A percentile compares a stretch with the other conserved stretches of the same genome.
These are phyloP conservation scores for Hevea brasiliensis DNA, from an alignment of 345 rosid genomes.

Conservation along the genomic window DNA sequence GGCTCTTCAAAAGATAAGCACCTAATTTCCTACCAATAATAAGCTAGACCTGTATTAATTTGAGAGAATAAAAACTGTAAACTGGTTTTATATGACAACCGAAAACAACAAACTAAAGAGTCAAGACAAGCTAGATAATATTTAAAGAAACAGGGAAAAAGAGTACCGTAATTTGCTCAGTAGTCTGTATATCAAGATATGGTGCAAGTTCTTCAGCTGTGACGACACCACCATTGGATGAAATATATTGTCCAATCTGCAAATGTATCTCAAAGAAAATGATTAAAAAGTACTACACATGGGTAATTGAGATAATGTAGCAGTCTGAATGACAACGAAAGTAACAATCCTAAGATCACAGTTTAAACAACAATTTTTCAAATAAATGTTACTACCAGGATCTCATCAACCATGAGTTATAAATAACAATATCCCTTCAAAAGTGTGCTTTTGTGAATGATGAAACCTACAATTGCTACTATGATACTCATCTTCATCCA, in stretches of 20 bases:
- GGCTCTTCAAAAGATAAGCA: not conserved
- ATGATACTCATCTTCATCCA: not conserved
- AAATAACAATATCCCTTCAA: not conserved
- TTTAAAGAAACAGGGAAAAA: not conserved
- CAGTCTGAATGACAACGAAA: not conserved
- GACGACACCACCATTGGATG: slow-evolving; percentile 80
- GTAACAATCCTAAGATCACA: not conserved
- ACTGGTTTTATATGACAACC: slow-evolving; percentile 10
- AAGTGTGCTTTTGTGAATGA: not conserved
- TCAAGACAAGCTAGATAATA: slow-evolving; percentile 3
- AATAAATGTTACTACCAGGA: not conserved
- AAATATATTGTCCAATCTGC: slow-evolving; percentile 90
- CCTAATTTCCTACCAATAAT: not conserved
- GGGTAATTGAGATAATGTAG: not conserved
- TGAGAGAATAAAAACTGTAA: slow-evolving; percentile 1
- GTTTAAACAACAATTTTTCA: not conserved
- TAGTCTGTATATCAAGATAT: slow-evolving; percentile 54
- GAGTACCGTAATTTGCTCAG: slow-evolving; percentile 50
- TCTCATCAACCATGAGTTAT: not conserved
- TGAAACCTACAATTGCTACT: not conserved
- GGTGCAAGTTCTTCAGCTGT: slow-evolving; percentile 42
- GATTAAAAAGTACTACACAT: not conserved
- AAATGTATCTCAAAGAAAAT: slow-evolving; percentile 23
- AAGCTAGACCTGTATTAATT: not conserved
- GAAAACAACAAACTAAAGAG: slow-evolving; percentile 8